These are phyloP conservation scores for Arthrinium phaeospermum DNA, from an alignment of 2,329 filamentous ascomycete species.

Conservation along the genomic window DNA sequence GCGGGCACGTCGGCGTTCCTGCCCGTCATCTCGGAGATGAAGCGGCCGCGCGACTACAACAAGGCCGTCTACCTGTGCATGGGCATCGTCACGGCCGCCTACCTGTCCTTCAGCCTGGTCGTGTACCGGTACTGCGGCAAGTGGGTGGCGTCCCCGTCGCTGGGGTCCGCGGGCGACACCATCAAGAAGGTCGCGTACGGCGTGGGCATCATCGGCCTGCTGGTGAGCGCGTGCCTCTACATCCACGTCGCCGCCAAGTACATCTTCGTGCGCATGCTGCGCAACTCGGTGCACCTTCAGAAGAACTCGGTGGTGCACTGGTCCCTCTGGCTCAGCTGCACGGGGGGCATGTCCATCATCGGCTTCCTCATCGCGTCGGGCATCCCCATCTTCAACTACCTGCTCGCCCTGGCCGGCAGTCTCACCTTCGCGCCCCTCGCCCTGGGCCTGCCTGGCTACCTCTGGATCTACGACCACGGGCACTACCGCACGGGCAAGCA, in stretches of 20 bases:
- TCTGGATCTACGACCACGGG: conserved; percentile 44
- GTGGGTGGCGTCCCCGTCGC: conserved; percentile 66
- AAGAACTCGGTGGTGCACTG: conserved; percentile 37
- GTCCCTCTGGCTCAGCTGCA: conserved; percentile 38
- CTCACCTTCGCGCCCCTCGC: conserved; percentile 44
- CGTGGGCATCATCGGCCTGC: conserved; percentile 59
- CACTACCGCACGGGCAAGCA: conserved; percentile 37
- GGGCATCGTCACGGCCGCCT: conserved; percentile 60
- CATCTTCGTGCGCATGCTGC: conserved; percentile 41
- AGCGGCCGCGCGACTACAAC: conserved; percentile 61
- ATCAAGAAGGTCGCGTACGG: conserved; percentile 69
- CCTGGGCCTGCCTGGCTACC: conserved; percentile 41
- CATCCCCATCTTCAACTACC: conserved; percentile 40
- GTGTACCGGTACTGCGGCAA: conserved; percentile 67
- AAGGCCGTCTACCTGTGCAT: conserved; percentile 66
- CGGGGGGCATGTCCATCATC: conserved; percentile 30
- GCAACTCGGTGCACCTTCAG: conserved; percentile 38
- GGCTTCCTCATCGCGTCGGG: conserved; percentile 33
- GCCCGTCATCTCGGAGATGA: conserved; percentile 71
- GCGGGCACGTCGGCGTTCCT: conserved; percentile 66
- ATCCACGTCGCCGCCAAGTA: conserved; percentile 42
- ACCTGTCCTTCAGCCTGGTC: conserved; percentile 63
- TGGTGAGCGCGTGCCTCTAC: conserved; percentile 46
- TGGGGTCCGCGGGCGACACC: conserved; percentile 63
- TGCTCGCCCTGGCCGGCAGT: conserved; percentile 39